A percentile compares a stretch with the other conserved stretches of the same genome.
Conservation (phyloP, 441 rosid genomes). For the Adansonia gregorii region DNA sequence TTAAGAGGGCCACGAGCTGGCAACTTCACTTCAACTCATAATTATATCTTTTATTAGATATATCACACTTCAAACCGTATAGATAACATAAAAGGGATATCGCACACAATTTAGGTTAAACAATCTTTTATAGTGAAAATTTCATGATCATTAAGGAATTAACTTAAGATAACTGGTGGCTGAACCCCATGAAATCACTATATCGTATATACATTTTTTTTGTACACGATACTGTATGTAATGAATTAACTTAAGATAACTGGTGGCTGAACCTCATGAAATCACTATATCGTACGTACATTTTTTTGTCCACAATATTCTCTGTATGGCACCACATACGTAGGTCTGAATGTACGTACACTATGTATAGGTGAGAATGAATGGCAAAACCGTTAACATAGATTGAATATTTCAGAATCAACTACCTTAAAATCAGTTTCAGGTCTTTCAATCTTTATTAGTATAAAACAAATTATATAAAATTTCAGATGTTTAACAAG, state of each 20-base stretch:
- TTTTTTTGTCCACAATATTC: not conserved
- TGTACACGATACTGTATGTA: no score
- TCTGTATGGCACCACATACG: not conserved
- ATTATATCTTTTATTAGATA: not conserved
- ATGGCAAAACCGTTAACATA: not conserved
- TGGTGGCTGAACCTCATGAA: not conserved
- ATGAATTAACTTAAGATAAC: not conserved
- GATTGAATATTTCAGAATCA: not conserved
- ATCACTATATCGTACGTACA: not conserved
- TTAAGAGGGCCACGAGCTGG: not conserved
- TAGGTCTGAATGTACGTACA: not conserved
- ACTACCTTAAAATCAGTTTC: not conserved
- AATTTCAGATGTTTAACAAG: not conserved
- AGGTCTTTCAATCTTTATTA: not conserved
- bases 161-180: not conserved
- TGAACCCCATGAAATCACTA: not conserved
- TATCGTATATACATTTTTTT: not conserved
- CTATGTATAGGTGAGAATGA: not conserved
- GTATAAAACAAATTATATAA: not conserved
- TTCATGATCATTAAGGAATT: not conserved
- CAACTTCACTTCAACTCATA: not conserved
- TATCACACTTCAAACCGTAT: not conserved
- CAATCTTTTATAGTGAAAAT: not conserved
- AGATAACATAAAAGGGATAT: not conserved
- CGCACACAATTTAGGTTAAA: not conserved